These are phyloP conservation scores for Pichia ethanolica DNA, from an alignment of 805 yeast species.

Conservation along the genomic window DNA sequence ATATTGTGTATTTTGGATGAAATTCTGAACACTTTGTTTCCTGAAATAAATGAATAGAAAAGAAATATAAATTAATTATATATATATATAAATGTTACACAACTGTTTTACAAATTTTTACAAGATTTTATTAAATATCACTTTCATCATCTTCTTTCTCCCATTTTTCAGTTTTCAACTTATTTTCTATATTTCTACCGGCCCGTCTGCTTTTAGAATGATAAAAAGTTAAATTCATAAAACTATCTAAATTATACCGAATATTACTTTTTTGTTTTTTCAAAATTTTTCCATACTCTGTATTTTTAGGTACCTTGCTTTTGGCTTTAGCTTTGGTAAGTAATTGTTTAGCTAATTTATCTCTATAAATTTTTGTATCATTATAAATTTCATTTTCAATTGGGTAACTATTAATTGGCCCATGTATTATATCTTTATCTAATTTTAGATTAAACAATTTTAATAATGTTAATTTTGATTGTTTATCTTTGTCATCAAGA, in stretches of 20 bases:
- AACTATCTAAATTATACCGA: slow-evolving; percentile 2
- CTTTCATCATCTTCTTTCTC: no score
- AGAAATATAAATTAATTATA: neutral
- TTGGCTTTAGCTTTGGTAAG: neutral
- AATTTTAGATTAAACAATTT: slow-evolving; percentile 5
- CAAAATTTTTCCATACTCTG: neutral
- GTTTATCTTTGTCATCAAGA: neutral
- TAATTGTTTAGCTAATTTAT: neutral
- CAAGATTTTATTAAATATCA: neutral
- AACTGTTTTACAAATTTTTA: neutral
- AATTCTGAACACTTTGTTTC: slow-evolving; percentile 40
- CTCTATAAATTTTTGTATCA: neutral
- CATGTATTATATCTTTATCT: slow-evolving; percentile 1
- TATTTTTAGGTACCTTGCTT: neutral
- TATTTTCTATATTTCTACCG: neutral
- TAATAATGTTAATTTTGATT: neutral
- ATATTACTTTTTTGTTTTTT: neutral
- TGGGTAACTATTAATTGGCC: slow-evolving; percentile 6
- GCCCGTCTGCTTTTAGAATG: neutral
- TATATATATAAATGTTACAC: neutral
- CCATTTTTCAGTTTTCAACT: neutral
- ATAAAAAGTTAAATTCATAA: neutral
- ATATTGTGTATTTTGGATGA: slow-evolving; percentile 53
- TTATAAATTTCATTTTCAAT: neutral
- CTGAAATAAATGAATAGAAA: slow-evolving; percentile 18